Evolutionary conservation across 2,329 filamentous ascomycete genomes (phyloP).

Genomic region (Pseudogymnoascus sp.): DNA sequence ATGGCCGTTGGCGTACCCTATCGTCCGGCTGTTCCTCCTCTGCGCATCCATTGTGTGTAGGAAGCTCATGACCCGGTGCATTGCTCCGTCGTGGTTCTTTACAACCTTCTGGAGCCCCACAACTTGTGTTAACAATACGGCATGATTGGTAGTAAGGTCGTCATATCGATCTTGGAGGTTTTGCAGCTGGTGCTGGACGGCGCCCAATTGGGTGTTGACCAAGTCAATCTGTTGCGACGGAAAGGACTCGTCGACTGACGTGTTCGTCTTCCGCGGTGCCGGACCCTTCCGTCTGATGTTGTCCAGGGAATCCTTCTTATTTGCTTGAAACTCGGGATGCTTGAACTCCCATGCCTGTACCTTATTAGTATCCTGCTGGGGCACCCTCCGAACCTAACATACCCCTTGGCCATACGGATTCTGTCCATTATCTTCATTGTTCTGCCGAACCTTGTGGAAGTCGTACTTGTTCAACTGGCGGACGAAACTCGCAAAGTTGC

Average conservation of each 20-base stretch:
- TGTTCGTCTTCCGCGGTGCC: constrained; percentile 68
- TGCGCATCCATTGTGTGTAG: constrained; percentile 57
- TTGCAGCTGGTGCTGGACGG: constrained; percentile 88
- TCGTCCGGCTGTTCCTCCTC: constrained; percentile 50
- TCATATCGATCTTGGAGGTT: constrained; percentile 76
- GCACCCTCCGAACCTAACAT: constrained; percentile 24
- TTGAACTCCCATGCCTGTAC: constrained; percentile 87
- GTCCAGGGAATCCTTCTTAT: constrained; percentile 92
- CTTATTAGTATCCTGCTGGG: constrained; percentile 14
- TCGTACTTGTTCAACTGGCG: constrained; percentile 95
- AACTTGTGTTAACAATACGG: constrained; percentile 54
- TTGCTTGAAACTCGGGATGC: constrained; percentile 89
- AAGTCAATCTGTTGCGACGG: constrained; percentile 83
- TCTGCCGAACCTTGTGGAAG: constrained; percentile 93
- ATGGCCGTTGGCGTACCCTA: constrained; percentile 33
- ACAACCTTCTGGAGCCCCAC: constrained; percentile 53
- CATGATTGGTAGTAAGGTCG: constrained; percentile 61
- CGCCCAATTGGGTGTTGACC: constrained; percentile 78
- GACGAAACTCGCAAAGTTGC: constrained; percentile 96
- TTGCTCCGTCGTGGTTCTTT: constrained; percentile 62
- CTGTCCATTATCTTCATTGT: constrained; percentile 76
- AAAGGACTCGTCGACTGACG: constrained; percentile 62
- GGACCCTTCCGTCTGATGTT: constrained; percentile 95
- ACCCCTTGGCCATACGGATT: constrained; percentile 77
- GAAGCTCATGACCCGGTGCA: constrained; percentile 63